These are phyloP conservation scores for Pyricularia sp. DNA, from an alignment of 2,329 filamentous ascomycete genomes.

Conservation along the genomic window DNA sequence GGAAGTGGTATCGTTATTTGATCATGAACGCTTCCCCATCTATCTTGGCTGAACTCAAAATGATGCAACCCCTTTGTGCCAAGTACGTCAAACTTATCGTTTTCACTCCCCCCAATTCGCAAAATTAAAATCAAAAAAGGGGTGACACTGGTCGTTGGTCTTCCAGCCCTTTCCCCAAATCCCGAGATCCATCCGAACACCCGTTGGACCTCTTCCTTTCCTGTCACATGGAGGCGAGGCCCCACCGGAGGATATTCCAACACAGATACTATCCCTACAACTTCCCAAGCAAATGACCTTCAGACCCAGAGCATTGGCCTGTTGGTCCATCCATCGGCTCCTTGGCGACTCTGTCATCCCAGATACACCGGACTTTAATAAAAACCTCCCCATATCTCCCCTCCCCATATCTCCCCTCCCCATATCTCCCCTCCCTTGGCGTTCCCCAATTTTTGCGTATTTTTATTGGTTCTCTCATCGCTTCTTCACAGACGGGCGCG, in stretches of 20 bases:
- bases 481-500: slow-evolving; percentile 50
- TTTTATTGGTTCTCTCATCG: slow-evolving; percentile 24
- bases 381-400: not conserved
- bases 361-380: not conserved
- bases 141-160: not conserved
- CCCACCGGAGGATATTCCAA: not conserved
- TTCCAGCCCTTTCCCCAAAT: not conserved
- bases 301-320: not conserved
- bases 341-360: too few species aligned
- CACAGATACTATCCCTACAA: not conserved
- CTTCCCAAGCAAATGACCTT: not conserved
- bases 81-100: not conserved
- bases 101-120: not conserved
- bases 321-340: not conserved
- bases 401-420: not conserved
- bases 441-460: not conserved
- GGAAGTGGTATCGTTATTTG: not conserved
- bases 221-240: not conserved
- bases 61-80: not conserved
- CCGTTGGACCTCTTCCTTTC: not conserved
- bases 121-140: not conserved
- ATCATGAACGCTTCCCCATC: not conserved
- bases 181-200: not conserved
- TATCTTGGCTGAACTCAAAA: not conserved
- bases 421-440: not conserved